Percentiles rank a stretch among this genome's conserved stretches.
Evolutionary conservation across 2,329 filamentous ascomycete species (phyloP).

Genomic region (Ceratocystis destructans): DNA sequence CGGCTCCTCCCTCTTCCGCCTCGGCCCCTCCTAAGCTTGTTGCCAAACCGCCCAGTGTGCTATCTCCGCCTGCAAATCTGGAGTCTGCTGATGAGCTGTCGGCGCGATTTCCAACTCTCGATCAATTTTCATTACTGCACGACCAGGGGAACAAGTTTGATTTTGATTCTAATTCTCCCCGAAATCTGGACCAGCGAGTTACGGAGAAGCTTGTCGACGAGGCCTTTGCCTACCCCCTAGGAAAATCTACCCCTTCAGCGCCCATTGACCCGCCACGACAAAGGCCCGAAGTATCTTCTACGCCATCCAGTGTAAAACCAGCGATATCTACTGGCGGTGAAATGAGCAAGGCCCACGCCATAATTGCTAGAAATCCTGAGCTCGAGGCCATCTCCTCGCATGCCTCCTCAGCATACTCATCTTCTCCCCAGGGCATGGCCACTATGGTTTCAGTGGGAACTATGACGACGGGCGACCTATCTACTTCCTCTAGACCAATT

Average conservation of each 20-base stretch:
- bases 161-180: slow-evolving; percentile 49
- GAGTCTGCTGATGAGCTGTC: slow-evolving; percentile 64
- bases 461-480: slow-evolving; percentile 44
- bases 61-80: slow-evolving; percentile 9
- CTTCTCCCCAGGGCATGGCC: slow-evolving; percentile 23
- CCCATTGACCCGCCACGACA: slow-evolving; percentile 22
- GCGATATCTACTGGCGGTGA: slow-evolving; percentile 32
- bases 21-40: background rate
- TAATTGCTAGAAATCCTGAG: slow-evolving; percentile 49
- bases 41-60: slow-evolving; percentile 3
- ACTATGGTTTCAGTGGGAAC: slow-evolving; percentile 49
- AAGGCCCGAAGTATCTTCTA: background rate
- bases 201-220: slow-evolving; percentile 71
- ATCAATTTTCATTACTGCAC: slow-evolving; percentile 83
- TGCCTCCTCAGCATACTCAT: slow-evolving; percentile 22
- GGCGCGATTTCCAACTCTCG: slow-evolving; percentile 72
- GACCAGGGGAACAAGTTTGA: slow-evolving; percentile 75
- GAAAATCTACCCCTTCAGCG: slow-evolving; percentile 19
- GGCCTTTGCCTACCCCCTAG: slow-evolving; percentile 49
- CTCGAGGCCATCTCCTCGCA: slow-evolving; percentile 42
- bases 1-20: background rate
- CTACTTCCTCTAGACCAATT: slow-evolving; percentile 20
- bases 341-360: slow-evolving; percentile 48
- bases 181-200: slow-evolving; percentile 50
- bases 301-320: background rate